phyloP scores from a whole-genome alignment of 371 early-diverging fungal species.

The Capniomyces stellatus region DNA sequence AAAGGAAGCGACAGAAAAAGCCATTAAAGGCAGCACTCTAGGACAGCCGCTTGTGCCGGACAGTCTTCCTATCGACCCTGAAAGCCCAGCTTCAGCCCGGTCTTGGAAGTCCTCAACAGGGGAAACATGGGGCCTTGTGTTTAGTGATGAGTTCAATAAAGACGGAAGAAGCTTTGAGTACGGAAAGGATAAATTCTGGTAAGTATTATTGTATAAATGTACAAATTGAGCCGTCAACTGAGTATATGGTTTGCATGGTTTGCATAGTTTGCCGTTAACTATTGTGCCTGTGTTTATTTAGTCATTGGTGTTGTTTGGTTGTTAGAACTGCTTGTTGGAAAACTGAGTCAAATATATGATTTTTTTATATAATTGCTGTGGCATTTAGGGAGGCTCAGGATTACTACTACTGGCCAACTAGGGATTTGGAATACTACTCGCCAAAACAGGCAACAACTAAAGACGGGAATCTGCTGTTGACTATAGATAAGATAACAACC shows the following conservation, averaged over 20 bases:
- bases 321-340: too few species aligned
- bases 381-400: conserved; percentile 8
- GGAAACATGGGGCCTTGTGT: conserved; percentile 24
- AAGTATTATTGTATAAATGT: too few species aligned
- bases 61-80: conserved; percentile 17
- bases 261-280: too few species aligned
- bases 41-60: conserved; percentile 21
- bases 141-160: conserved; percentile 34
- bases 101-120: conserved; percentile 12
- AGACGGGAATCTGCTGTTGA: conserved; percentile 28
- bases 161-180: conserved; percentile 30
- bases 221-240: conserved; percentile 35
- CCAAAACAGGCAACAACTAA: conserved; percentile 26
- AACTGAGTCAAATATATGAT: too few species aligned
- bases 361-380: too few species aligned
- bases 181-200: too few species aligned
- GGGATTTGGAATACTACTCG: conserved; percentile 30
- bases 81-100: conserved; percentile 9
- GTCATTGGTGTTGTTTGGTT: too few species aligned
- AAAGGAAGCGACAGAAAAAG: too few species aligned
- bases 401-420: conserved; percentile 31
- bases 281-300: too few species aligned
- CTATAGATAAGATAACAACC: conserved; percentile 20
- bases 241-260: too few species aligned
- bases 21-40: conserved; percentile 11